Percentiles rank a stretch among this genome's conserved stretches.
phyloP scores from a whole-genome alignment of 345 rosid species.

The Boechera retrofracta region DNA sequence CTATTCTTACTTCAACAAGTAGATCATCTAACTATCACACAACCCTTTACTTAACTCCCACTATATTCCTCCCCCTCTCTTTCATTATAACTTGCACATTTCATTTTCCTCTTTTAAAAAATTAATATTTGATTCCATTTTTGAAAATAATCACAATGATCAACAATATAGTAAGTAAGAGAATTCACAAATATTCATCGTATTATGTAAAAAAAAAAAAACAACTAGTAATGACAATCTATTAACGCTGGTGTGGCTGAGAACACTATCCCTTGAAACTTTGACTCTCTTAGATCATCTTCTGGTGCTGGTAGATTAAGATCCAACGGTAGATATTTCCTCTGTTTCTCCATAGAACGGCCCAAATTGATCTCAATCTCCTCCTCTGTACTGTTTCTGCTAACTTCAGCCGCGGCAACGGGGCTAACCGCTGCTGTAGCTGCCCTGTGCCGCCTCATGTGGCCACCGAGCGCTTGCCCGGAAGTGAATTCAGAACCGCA shows the following conservation, averaged over 20 bases:
- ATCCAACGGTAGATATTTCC: constrained; percentile 68
- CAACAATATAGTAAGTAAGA: constrained; percentile 28
- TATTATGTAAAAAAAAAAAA: constrained; percentile 16
- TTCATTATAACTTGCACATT: constrained; percentile 40
- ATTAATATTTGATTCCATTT: neutral
- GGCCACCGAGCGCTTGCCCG: constrained; percentile 98
- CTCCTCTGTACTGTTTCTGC: constrained; percentile 38
- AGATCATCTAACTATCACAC: constrained; percentile 52
- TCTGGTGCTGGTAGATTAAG: constrained; percentile 97
- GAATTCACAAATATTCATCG: constrained; percentile 55
- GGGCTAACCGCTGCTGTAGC: constrained; percentile 32
- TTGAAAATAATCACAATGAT: neutral
- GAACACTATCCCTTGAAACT: constrained; percentile 56
- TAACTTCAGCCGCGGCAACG: constrained; percentile 19
- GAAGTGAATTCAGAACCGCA: constrained; percentile 91
- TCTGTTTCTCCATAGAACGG: constrained; percentile 47
- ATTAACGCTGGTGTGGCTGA: constrained; percentile 77
- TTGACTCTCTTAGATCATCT: constrained; percentile 64
- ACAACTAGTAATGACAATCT: constrained; percentile 81
- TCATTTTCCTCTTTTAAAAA: constrained; percentile 27
- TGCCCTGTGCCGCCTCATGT: constrained; percentile 93
- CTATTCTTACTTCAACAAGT: constrained; percentile 70
- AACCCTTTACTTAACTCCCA: constrained; percentile 49
- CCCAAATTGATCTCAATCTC: constrained; percentile 14
- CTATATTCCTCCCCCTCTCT: constrained; percentile 30